Evolutionary conservation across 257 asterid genomes (phyloP).

Genomic region (Lantana camara): DNA sequence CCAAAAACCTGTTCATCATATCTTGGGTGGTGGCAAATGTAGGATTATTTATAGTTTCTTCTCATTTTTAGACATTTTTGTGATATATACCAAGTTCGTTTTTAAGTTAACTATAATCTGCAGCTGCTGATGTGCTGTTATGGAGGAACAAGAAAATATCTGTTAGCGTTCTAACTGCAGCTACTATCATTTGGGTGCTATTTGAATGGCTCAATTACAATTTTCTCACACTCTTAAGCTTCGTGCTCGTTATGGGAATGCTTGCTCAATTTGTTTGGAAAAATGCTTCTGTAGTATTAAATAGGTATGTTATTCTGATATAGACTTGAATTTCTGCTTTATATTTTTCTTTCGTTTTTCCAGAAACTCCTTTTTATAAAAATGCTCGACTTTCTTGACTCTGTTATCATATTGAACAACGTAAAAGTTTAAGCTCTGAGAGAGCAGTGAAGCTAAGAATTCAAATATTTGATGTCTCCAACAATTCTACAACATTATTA

Average conservation of each 20-base stretch:
- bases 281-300: conserved; percentile 51
- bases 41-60: conserved; percentile 16
- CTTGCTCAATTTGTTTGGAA: conserved; percentile 62
- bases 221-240: conserved; percentile 56
- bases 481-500: conserved; percentile 10
- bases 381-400: too few relatives aligned
- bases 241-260: conserved; percentile 49
- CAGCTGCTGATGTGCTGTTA: conserved; percentile 76
- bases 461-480: too few relatives aligned
- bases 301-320: conserved; percentile 33
- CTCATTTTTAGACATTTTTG: background rate
- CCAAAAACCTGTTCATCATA: conserved; percentile 66
- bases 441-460: too few relatives aligned
- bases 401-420: too few relatives aligned
- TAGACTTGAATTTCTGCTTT: conserved; percentile 1
- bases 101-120: background rate
- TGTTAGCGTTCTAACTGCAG: conserved; percentile 54
- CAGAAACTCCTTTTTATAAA: too few relatives aligned
- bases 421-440: too few relatives aligned
- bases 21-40: conserved; percentile 88
- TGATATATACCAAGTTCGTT: background rate
- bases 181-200: conserved; percentile 63
- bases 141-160: conserved; percentile 86
- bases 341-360: background rate
- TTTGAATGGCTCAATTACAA: conserved; percentile 75